Base-by-base conservation (phyloP, 2,329 filamentous ascomycete species). In the Arthrobotrys megalospora region DNA sequence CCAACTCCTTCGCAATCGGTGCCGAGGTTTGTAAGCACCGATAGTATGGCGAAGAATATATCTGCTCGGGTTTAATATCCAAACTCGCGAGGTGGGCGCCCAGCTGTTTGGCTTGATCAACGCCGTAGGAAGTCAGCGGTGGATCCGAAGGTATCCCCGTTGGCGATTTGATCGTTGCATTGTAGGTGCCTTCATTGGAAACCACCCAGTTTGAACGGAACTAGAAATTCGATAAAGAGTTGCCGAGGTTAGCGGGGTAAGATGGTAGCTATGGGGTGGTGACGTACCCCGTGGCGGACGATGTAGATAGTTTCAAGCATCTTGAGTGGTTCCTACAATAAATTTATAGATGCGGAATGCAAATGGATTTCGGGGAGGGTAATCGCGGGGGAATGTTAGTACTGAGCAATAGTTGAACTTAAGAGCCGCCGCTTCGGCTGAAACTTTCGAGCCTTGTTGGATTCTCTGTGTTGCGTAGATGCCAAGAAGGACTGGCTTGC, bases 161-260 rank as follows among this genome's bases (percentile, higher is more conserved):
- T 0, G 96, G 95, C 43, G 93, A 93, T 48, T 88, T 90, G 80
- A 96, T 90, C 75, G 87, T 87, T 24, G 92, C 87, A 67, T 88
- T 89, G 86, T 98, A 98, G 81, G 88, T 88, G 66, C 96, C 95
- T 43, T 93, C 95, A 79, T 88, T 86, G 85, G 98, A 91, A 78
- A 98, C 93, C 50, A 90, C 89, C 93, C 94, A 98, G 84, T 92
- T 94, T 80, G 92, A 91, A 80, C 96, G 93, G 85, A 97, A 97
- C 94, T 96, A 71, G 38, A 11, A 12, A 32, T 21, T 73, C 65
- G 47, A 55, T 79, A 79, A 41, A 47, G 79, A 32, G 65, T 52
- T 19, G 70, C 43, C 55, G 34, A 32, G 34, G 60, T 34, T 32
- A 71, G 52, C 70, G 47, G 70, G 77, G 52, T 50, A 45, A 62